phyloP scores from a whole-genome alignment of 345 rosid genomes.

The Eucalyptus tenuipes region DNA sequence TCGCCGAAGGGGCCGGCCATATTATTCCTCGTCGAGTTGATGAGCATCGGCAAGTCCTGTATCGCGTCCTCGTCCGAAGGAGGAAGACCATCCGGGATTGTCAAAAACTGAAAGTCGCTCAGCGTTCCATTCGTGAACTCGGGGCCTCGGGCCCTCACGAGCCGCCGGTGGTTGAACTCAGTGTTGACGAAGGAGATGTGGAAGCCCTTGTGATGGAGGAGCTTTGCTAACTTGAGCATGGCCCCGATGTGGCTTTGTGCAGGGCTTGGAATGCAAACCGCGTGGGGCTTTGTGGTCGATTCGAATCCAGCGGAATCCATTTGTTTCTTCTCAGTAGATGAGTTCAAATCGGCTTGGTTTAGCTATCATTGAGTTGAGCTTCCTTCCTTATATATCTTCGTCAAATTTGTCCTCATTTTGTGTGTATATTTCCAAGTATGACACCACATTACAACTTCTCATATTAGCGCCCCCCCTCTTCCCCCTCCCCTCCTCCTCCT shows the following conservation, averaged over 20 bases:
- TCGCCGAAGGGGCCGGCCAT: not conserved
- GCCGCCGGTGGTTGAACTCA: slow-evolving; percentile 2
- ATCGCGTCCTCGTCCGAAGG: not conserved
- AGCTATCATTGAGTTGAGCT: too few species aligned
- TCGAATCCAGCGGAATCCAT: not conserved
- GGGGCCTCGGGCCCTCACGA: not conserved
- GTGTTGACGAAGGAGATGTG: slow-evolving; percentile 6
- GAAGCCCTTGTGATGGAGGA: slow-evolving; percentile 6
- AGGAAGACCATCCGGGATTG: not conserved
- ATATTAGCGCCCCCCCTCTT: too few species aligned
- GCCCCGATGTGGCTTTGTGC: slow-evolving; percentile 5
- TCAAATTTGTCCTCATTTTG: not conserved
- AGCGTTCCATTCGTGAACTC: not conserved
- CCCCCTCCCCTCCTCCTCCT: too few species aligned
- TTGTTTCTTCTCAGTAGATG: not conserved
- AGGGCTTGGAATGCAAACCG: not conserved
- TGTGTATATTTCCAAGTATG: too few species aligned
- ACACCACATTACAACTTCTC: too few species aligned
- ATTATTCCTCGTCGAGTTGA: not conserved
- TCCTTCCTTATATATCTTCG: not conserved
- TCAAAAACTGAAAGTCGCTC: not conserved
- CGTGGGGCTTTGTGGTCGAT: not conserved
- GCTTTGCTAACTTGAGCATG: slow-evolving; percentile 6
- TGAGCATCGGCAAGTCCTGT: not conserved
- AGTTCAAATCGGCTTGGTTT: not conserved